Percentiles rank a stretch among this genome's conserved stretches.
These are phyloP conservation scores for Backusella luteola DNA, from an alignment of 192 early-diverging fungal genomes.

Conservation along the genomic window DNA sequence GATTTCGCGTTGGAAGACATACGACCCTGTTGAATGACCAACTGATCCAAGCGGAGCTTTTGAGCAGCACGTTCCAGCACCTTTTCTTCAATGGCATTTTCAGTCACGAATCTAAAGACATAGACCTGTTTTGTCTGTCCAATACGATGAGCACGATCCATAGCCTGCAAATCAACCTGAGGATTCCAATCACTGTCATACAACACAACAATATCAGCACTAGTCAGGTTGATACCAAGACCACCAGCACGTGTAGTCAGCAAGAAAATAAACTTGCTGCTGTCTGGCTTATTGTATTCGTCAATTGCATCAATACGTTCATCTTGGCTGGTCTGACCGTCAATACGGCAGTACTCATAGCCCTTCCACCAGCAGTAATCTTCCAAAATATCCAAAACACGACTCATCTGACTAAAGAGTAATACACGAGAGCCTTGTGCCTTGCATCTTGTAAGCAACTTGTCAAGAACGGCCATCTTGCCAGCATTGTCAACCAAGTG, in stretches of 20 bases:
- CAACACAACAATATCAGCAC: slow-evolving; percentile 94
- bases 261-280: slow-evolving; percentile 94
- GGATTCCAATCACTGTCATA: slow-evolving; percentile 98
- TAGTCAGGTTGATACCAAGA: slow-evolving; percentile 95
- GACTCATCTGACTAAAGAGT: slow-evolving; percentile 98
- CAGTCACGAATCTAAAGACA: slow-evolving; percentile 95
- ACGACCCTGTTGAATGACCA: slow-evolving; percentile 98
- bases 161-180: slow-evolving; percentile 88
- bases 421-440: slow-evolving; percentile 92
- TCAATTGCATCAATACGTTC: slow-evolving; percentile 91
- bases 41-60: slow-evolving; percentile 93
- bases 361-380: slow-evolving; percentile 93
- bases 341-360: slow-evolving; percentile 94
- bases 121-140: slow-evolving; percentile 98
- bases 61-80: slow-evolving; percentile 96
- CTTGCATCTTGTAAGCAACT: slow-evolving; percentile 75
- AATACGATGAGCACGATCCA: slow-evolving; percentile 98
- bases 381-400: slow-evolving; percentile 96
- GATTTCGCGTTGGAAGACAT: slow-evolving; percentile 39
- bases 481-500: slow-evolving; percentile 92
- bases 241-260: slow-evolving; percentile 97
- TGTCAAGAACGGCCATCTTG: slow-evolving; percentile 94
- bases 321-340: slow-evolving; percentile 94
- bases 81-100: slow-evolving; percentile 98
- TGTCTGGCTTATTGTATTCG: slow-evolving; percentile 87